A percentile compares a stretch with the other conserved stretches of the same genome.
These are phyloP conservation scores for Mycena latifolia DNA, from an alignment of 768 basidiomycete species.

Conservation along the genomic window DNA sequence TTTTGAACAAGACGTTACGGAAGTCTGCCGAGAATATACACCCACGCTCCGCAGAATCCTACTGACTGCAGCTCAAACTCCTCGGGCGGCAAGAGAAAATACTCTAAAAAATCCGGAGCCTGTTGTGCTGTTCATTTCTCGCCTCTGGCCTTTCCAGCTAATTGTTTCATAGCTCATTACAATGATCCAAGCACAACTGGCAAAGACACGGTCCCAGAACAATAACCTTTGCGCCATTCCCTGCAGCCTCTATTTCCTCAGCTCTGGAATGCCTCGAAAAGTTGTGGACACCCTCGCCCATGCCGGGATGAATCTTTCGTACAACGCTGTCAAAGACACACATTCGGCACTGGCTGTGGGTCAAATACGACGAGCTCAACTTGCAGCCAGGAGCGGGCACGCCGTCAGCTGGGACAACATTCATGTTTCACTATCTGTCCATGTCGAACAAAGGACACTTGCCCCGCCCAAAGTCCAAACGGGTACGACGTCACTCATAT, in stretches of 20 bases:
- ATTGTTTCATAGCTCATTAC: not conserved
- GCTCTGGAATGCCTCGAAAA: constrained; percentile 14
- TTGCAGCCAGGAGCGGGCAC: constrained; percentile 3
- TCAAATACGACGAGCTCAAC: constrained; percentile 13
- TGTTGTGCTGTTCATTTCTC: not conserved
- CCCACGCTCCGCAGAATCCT: not conserved
- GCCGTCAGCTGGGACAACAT: constrained; percentile 18
- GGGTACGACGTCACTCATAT: not conserved
- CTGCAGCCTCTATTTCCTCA: constrained; percentile 11
- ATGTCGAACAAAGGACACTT: constrained; percentile 9
- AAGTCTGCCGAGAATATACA: not conserved
- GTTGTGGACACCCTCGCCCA: constrained; percentile 16
- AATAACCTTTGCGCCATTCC: constrained; percentile 18
- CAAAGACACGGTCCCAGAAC: constrained; percentile 13
- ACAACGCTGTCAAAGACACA: not conserved
- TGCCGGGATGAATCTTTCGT: constrained; percentile 11
- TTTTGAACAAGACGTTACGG: constrained; percentile 1
- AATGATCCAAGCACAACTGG: constrained; percentile 14
- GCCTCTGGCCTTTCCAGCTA: not conserved
- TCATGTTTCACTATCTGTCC: not conserved
- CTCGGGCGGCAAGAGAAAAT: not conserved
- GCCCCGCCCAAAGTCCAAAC: constrained; percentile 15
- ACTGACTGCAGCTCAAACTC: not conserved
- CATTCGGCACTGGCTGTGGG: constrained; percentile 1
- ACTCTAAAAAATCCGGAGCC: constrained; percentile 3